Evolutionary conservation across 352 stramenopile genomes (phyloP), one percentile per base, ranked within the genome.

Genomic region (Pythium monospermum): DNA sequence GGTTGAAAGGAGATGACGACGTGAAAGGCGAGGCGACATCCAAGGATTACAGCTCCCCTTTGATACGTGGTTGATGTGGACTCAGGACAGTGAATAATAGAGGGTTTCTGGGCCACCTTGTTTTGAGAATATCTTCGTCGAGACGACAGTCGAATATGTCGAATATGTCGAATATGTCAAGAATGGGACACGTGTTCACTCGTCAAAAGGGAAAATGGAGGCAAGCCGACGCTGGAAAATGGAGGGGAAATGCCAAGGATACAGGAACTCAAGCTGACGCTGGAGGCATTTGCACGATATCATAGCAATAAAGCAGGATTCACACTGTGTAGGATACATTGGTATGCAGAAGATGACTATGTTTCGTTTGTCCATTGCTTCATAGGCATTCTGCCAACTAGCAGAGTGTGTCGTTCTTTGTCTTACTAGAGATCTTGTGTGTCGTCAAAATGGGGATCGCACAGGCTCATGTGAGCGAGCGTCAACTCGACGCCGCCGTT

Each of bases 391-490:
- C n/a, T n/a, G n/a, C n/a, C n/a, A n/a, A n/a, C n/a, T n/a, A n/a
- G n/a, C n/a, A n/a, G n/a, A n/a, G n/a, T n/a, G n/a, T n/a, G n/a
- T n/a, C n/a, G n/a, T n/a, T n/a, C n/a, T n/a, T n/a, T n/a, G n/a
- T n/a, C n/a, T n/a, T n/a, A n/a, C 32, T 46, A 59, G 32, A 59
- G 51, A 32, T 59, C 51, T 25, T 59, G 31, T 3, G 51, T 59
- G 42, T 59, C 51, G 27, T 59, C 52, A 18, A 36, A 59, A 12
- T 33, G 19, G 3, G 53, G 38, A 25, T 61, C 38, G 46, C 53
- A 61, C 26, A 51, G 37, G 37, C 6, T 57, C 68, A 83, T 78
- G 61, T 71, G 65, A 44, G 63, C 45, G 2, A 71, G 21, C 49
- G 58, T 27, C 21, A 86, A 59, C 50, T 69, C 56, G 6, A 42